Evolutionary conservation across 1,284 basidiomycete genomes (phyloP), one percentile per base, ranked within the genome.

Genomic region (Cryptococcus deneoformans): DNA sequence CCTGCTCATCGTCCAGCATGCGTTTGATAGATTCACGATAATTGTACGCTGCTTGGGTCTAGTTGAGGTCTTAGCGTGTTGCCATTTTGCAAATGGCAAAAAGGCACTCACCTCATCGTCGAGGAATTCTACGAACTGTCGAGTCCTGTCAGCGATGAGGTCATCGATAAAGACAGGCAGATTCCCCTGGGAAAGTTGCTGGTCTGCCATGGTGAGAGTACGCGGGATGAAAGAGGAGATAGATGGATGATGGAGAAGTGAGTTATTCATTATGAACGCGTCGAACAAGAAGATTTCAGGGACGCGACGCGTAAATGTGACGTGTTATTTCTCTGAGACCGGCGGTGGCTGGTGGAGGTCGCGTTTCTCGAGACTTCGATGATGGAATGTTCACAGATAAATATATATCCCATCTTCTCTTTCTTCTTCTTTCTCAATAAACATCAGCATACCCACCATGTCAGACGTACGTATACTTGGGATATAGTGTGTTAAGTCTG

Each of bases 51-150:
- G 64, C 61, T 60, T 73, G 71, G 46, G 71, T 73, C 71, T 75
- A 51, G 1, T 29, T 29, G 29, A 16, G 14, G 24, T 7, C 11
- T 50, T 7, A 36, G 20, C 20, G 52, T 16, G 29, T 35, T 29
- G 20, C 29, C 12, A 14, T 34, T 6, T 29, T 37, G 29, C 29
- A 29, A 29, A 29, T 29, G 29, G 29, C 29, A 38, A 53, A 51
- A 50, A 49, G 35, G 84, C 68, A 59, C 84, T 77, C 16, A 88
- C 87, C 61, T 89, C 88, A 36, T 87, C 86, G 65, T 87, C 86
- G 20, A 97, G 83, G 69, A 97, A 97, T 66, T 92, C 90, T 70
- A 88, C 86, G 69, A 96, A 93, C 53, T 87, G 81, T 68, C 89
- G 86, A 51, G 86, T 84, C 58, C 89, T 83, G 64, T 90, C 87